Percentiles rank a stretch among this genome's conserved stretches.
phyloP scores from a whole-genome alignment of 208 protist genomes.

The Crithidia mellificae region DNA sequence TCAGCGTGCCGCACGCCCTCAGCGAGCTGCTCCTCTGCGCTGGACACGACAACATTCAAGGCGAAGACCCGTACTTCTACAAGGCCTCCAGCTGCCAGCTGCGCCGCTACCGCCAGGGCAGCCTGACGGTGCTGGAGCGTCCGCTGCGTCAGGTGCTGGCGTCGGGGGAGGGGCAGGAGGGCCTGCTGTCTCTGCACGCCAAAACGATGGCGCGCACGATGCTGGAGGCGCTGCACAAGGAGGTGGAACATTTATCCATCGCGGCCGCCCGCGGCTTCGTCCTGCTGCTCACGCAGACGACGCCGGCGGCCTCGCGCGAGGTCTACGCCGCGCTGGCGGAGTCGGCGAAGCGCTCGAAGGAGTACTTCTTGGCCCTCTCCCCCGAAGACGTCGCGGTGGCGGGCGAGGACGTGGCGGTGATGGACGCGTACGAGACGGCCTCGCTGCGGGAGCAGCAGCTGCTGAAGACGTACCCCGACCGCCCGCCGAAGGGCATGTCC shows the following conservation, averaged over 20 bases:
- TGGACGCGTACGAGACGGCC: conserved; percentile 61
- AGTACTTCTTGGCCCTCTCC: conserved; percentile 61
- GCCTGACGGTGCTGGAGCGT: conserved; percentile 30
- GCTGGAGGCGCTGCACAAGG: conserved; percentile 26
- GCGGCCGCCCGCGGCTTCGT: conserved; percentile 76
- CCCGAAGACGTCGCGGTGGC: conserved; percentile 77
- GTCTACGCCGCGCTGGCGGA: conserved; percentile 45
- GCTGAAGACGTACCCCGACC: conserved; percentile 75
- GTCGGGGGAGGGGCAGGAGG: conserved; percentile 19
- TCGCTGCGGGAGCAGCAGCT: conserved; percentile 69
- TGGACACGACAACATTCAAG: conserved; percentile 80
- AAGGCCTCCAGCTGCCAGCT: conserved; percentile 28
- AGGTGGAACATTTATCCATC: conserved; percentile 42
- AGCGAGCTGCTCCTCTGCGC: conserved; percentile 72
- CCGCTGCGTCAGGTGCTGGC: conserved; percentile 27
- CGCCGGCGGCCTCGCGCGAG: conserved; percentile 34
- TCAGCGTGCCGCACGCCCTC: conserved; percentile 41
- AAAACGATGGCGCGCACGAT: conserved; percentile 47
- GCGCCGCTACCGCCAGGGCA: conserved; percentile 26
- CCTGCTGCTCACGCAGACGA: conserved; percentile 60
- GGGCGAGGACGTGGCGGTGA: conserved; percentile 42
- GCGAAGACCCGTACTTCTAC: conserved; percentile 71
- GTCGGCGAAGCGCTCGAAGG: conserved; percentile 39
- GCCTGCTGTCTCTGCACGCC: conserved; percentile 53
- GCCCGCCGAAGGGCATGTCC: conserved; percentile 82